phyloP scores from a whole-genome alignment of 768 basidiomycete genomes.

The Lactarius indigo region DNA sequence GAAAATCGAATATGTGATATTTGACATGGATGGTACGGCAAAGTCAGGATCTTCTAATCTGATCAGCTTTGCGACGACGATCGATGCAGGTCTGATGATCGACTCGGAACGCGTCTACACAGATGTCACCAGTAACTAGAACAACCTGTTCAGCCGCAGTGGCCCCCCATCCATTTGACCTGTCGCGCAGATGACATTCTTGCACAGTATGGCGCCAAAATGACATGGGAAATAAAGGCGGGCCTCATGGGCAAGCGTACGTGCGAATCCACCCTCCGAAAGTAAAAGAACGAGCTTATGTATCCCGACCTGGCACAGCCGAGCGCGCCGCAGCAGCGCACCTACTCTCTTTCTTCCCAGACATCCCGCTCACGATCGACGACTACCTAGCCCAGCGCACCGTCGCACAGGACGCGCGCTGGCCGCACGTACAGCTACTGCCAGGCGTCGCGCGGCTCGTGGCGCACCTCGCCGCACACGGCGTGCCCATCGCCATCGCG shows the following conservation, averaged over 20 bases:
- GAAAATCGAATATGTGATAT: slow-evolving; percentile 32
- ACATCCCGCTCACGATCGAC: slow-evolving; percentile 59
- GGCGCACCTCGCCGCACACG: slow-evolving; percentile 61
- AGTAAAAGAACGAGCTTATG: background rate
- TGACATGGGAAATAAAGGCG: slow-evolving; percentile 90
- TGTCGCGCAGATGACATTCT: slow-evolving; percentile 61
- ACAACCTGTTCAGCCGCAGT: slow-evolving; percentile 25
- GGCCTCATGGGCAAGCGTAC: slow-evolving; percentile 84
- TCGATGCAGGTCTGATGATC: slow-evolving; percentile 60
- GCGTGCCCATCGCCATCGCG: slow-evolving; percentile 76
- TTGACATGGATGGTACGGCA: slow-evolving; percentile 35
- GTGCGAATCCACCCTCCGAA: slow-evolving; percentile 24
- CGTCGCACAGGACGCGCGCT: slow-evolving; percentile 54
- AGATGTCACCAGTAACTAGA: slow-evolving; percentile 62
- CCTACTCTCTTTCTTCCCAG: slow-evolving; percentile 75
- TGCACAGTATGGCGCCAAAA: slow-evolving; percentile 62
- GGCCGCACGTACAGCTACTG: slow-evolving; percentile 69
- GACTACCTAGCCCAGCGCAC: slow-evolving; percentile 57
- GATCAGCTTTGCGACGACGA: background rate
- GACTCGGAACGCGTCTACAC: slow-evolving; percentile 78
- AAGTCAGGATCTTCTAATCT: background rate
- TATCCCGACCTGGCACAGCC: slow-evolving; percentile 42
- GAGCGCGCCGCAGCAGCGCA: slow-evolving; percentile 61
- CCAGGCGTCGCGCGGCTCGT: slow-evolving; percentile 71
- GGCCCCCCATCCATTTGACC: slow-evolving; percentile 4